phyloP scores from a whole-genome alignment of 768 basidiomycete genomes.

The Boletus eberwhitei region DNA sequence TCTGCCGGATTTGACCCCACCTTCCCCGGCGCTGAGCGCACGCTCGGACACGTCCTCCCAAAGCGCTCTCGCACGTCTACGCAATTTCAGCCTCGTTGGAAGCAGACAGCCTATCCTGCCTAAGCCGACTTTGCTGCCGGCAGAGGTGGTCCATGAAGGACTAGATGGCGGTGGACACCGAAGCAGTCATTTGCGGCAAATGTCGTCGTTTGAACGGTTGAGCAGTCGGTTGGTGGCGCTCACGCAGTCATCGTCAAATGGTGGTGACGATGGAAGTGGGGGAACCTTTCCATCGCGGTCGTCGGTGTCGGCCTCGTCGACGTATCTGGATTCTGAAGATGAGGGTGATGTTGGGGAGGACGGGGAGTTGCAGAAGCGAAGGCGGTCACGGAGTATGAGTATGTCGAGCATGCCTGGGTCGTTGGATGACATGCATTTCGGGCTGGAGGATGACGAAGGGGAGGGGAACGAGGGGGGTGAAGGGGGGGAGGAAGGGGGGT shows the following conservation, averaged over 20 bases:
- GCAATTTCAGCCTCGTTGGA: constrained; percentile 76
- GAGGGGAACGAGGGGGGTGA: constrained; percentile 33
- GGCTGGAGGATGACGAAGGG: constrained; percentile 50
- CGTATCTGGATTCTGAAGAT: constrained; percentile 50
- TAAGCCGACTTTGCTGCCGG: constrained; percentile 31
- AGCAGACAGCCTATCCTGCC: constrained; percentile 35
- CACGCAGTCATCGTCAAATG: constrained; percentile 37
- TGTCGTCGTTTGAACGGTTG: constrained; percentile 74
- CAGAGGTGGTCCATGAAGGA: background rate
- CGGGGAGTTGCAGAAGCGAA: constrained; percentile 36
- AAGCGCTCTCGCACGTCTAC: constrained; percentile 67
- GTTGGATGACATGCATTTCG: constrained; percentile 60
- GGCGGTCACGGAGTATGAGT: constrained; percentile 52
- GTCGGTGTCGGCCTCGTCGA: constrained; percentile 49
- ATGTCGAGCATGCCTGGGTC: constrained; percentile 88
- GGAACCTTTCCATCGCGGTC: constrained; percentile 54
- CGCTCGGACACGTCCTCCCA: constrained; percentile 82
- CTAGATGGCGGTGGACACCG: constrained; percentile 25
- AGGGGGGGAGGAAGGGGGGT: constrained; percentile 33
- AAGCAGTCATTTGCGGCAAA: constrained; percentile 55
- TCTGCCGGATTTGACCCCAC: constrained; percentile 78
- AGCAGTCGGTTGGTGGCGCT: constrained; percentile 57
- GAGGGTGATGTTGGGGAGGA: constrained; percentile 38
- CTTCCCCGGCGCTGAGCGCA: constrained; percentile 92
- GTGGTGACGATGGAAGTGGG: constrained; percentile 26